Evolutionary conservation across 208 protist species (phyloP), one percentile per base, ranked within the genome.

Genomic region (Crithidia expoeki): DNA sequence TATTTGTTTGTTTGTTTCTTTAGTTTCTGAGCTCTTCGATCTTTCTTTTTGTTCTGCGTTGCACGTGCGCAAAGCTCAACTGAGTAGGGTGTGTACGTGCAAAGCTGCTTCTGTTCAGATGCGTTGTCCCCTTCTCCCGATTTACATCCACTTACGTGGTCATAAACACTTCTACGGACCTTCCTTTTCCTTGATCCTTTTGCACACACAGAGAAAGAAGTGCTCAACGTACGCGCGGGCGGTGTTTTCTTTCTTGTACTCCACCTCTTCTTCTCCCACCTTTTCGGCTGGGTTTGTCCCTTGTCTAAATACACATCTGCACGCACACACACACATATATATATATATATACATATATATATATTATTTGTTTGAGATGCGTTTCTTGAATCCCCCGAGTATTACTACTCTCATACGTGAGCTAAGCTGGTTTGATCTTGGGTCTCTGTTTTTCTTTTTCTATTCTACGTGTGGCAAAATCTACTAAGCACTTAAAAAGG

Each of bases 271-370:
- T 32, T 72, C 30, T 38, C 27, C 56, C 76, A 21, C 76, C 61
- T 68, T 68, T 38, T 57, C n/a, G n/a, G n/a, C n/a, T 42, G 12
- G 36, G 36, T 76, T 55, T 73, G 42, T 64, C 53, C 23, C n/a
- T 32, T 16, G 32, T 25, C 19, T 55, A 36, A 46, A 21, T 65
- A 21, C 42, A 60, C 10, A 10, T 64, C 30, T 46, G 5, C n/a
- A n/a, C n/a, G n/a, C n/a, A n/a, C n/a, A n/a, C n/a, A n/a, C n/a
- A n/a, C n/a, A n/a, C n/a, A n/a, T n/a, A n/a, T n/a, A n/a, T n/a
- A n/a, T n/a, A n/a, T n/a, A n/a, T n/a, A n/a, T n/a, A n/a, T n/a
- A n/a, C n/a, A n/a, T n/a, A n/a, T n/a, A n/a, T n/a, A 53, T 71
- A 0, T 53, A 52, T 51, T 68, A 28, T 34, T 72, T 50, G 9